phyloP scores from a whole-genome alignment of 225 moss, liverwort and hornwort species.

The Physcomitrium patens region DNA sequence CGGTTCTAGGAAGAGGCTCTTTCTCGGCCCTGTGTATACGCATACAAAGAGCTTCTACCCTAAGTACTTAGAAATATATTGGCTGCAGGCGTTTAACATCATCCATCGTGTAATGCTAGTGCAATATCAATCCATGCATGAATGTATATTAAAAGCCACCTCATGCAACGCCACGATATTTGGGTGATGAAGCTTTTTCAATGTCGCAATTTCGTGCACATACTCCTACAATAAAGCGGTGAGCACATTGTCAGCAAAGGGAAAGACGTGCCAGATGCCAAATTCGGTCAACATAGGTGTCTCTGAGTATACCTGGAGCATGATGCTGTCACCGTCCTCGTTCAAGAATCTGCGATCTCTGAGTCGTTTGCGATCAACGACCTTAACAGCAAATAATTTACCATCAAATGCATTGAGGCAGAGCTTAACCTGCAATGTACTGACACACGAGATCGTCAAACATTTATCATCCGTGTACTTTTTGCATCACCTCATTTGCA shows the following conservation, averaged over 20 bases:
- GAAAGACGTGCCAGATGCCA: background rate
- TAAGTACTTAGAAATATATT: background rate
- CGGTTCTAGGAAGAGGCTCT: no score
- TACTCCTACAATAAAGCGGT: conserved; percentile 35
- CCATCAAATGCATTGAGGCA: conserved; percentile 65
- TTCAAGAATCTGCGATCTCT: conserved; percentile 30
- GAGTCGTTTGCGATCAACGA: conserved; percentile 50
- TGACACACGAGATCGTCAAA: background rate
- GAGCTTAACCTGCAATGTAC: conserved; percentile 48
- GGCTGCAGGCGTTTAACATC: no score
- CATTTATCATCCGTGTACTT: background rate
- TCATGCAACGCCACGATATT: conserved; percentile 62
- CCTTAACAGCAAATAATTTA: conserved; percentile 66
- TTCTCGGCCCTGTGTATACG: no score
- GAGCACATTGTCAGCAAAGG: background rate
- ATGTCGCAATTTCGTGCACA: conserved; percentile 60
- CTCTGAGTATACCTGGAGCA: conserved; percentile 43
- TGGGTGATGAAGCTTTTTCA: conserved; percentile 71
- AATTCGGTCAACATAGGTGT: background rate
- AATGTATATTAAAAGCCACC: conserved; percentile 26
- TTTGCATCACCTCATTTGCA: background rate
- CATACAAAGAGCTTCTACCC: background rate
- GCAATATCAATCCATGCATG: no score
- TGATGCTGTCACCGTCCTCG: conserved; percentile 31
- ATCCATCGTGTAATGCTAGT: no score